Evolutionary conservation across 148 eudicot species (phyloP).

Genomic region (Chenopodium album): DNA sequence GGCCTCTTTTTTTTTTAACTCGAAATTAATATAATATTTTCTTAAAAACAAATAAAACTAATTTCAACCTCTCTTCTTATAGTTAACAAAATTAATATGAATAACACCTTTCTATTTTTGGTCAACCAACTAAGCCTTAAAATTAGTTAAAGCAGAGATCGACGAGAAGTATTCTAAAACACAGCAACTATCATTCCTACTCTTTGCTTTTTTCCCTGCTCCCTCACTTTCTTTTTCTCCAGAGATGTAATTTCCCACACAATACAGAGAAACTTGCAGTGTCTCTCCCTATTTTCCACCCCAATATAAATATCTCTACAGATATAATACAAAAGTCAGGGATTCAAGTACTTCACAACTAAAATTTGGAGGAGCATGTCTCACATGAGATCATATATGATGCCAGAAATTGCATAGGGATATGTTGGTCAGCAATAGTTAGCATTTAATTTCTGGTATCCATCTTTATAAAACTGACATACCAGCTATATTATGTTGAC

Average conservation of each 20-base stretch:
- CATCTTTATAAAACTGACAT: background rate
- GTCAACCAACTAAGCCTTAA: background rate
- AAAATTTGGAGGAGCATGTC: background rate
- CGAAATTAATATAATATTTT: too few species aligned
- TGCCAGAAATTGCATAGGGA: background rate
- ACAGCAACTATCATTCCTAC: background rate
- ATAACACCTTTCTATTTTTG: background rate
- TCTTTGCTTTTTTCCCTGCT: background rate
- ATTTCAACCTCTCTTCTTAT: too few species aligned
- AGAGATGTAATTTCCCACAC: background rate
- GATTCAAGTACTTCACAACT: background rate
- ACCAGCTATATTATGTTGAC: background rate
- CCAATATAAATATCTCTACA: background rate
- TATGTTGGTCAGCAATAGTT: background rate
- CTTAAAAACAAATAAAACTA: too few species aligned
- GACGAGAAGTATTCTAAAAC: background rate
- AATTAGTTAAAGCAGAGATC: background rate
- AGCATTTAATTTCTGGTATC: background rate
- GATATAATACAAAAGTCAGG: background rate
- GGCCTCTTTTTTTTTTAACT: too few species aligned
- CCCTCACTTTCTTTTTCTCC: background rate
- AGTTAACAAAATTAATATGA: too few species aligned
- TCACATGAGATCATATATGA: background rate
- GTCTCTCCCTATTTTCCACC: background rate
- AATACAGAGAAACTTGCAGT: background rate